Evolutionary conservation across 2,329 filamentous ascomycete species (phyloP), one percentile per base, ranked within the genome.

Genomic region (Aspergillus sp.): DNA sequence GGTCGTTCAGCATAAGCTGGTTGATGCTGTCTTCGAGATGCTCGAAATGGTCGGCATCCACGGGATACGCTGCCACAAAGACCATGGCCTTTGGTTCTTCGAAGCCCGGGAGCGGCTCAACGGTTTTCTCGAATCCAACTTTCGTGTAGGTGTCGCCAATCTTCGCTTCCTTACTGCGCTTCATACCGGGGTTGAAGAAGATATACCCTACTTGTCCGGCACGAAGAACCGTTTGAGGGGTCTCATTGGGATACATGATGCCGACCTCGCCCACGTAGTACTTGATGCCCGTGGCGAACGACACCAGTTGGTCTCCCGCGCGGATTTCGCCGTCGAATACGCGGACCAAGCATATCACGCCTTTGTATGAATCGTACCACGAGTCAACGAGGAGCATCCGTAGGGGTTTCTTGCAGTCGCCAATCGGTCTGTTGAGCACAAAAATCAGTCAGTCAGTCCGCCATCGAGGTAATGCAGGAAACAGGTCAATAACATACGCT

Each of bases 81-180:
- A 99, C 94, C 94, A 99, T 99, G 5, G 92, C 88, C 71, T 99
- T 96, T 1, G 94, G 93, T 71, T 99, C 94, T 68, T 96, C 93
- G 56, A 99, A 99, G 2, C 93, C 94, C 0, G 91, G 91, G 49
- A 92, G 87, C 11, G 89, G 86, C 69, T 92, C 81, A 2, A 99
- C 91, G 0, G 81, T 66, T 53, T 84, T 83, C 73, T 96, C 89
- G 19, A 78, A 85, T 2, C 90, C 91, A 3, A 91, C 81, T 1
- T 83, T 88, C 0, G 94, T 97, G 64, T 91, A 96, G 0, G 94
- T 99, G 66, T 99, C 94, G 47, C 94, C 94, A 23, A 97, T 87
- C 72, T 97, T 95, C 46, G 94, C 93, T 67, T 99, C 94, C 69
- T 96, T 88, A 53, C 92, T 96, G 61, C 84, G 86, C 78, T 97